Percentiles rank a stretch among this genome's conserved stretches.
Evolutionary conservation across 2,329 filamentous ascomycete genomes (phyloP).

Genomic region (Thelonectria olida): DNA sequence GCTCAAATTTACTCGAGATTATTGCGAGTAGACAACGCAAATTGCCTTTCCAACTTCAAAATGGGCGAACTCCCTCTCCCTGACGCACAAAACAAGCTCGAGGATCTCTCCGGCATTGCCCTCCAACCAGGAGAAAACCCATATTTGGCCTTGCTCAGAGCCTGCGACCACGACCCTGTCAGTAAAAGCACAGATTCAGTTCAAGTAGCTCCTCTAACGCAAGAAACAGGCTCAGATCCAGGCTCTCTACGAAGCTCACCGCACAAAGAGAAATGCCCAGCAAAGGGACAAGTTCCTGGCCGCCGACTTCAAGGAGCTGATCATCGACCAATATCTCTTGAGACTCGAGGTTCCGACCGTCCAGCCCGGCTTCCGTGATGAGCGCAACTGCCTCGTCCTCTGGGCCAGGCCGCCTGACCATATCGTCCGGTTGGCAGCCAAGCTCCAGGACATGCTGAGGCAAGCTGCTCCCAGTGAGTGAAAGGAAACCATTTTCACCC

Average conservation of each 20-base stretch:
- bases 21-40: background rate
- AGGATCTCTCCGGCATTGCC: slow-evolving; percentile 63
- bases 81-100: slow-evolving; percentile 59
- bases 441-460: slow-evolving; percentile 74
- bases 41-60: background rate
- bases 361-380: slow-evolving; percentile 77
- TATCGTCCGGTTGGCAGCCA: slow-evolving; percentile 72
- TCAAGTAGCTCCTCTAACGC: slow-evolving; percentile 5
- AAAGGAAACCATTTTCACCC: background rate
- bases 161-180: slow-evolving; percentile 74
- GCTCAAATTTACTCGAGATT: background rate
- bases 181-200: slow-evolving; percentile 32
- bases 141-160: slow-evolving; percentile 76
- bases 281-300: slow-evolving; percentile 80
- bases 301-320: slow-evolving; percentile 73
- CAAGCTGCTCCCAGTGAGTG: slow-evolving; percentile 74
- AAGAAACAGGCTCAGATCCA: slow-evolving; percentile 70
- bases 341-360: slow-evolving; percentile 71
- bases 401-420: slow-evolving; percentile 85
- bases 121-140: slow-evolving; percentile 71
- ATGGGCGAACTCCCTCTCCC: slow-evolving; percentile 34
- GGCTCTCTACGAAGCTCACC: slow-evolving; percentile 76
- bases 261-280: slow-evolving; percentile 77
- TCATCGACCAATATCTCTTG: slow-evolving; percentile 78
- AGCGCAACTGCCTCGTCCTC: slow-evolving; percentile 83